phyloP scores from a whole-genome alignment of 179 eudicot genomes.

The Beta lomatogona region DNA sequence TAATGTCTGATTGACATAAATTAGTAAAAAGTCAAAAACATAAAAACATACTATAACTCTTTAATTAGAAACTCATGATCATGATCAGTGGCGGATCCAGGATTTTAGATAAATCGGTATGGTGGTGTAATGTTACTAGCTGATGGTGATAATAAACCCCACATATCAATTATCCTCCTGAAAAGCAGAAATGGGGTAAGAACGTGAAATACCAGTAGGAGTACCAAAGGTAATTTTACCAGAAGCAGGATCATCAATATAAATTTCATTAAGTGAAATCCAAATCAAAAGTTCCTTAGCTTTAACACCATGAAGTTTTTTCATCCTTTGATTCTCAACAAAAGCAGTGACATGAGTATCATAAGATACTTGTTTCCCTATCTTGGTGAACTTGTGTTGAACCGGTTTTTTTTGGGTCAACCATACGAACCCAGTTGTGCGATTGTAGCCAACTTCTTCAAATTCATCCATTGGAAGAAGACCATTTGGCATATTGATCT shows the following conservation, averaged over 20 bases:
- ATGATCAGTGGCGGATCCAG: too few species aligned
- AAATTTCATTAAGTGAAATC: conserved; percentile 61
- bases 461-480: conserved; percentile 64
- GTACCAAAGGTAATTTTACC: conserved; percentile 67
- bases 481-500: conserved; percentile 63
- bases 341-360: conserved; percentile 70
- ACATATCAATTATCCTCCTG: conserved; percentile 33
- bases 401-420: conserved; percentile 50
- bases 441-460: conserved; percentile 62
- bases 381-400: conserved; percentile 46
- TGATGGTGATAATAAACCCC: too few species aligned
- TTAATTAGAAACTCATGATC: too few species aligned
- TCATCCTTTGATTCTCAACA: conserved; percentile 60
- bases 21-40: too few species aligned
- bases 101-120: too few species aligned
- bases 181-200: conserved; percentile 62
- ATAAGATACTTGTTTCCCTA: conserved; percentile 49
- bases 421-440: conserved; percentile 74
- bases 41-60: too few species aligned
- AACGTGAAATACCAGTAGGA: conserved; percentile 54
- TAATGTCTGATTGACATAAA: too few species aligned
- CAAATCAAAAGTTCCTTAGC: conserved; percentile 66
- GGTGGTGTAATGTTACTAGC: too few species aligned
- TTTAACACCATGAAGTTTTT: conserved; percentile 67
- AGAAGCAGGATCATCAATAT: conserved; percentile 41